phyloP scores from a whole-genome alignment of 2,329 filamentous ascomycete species.

The Truncatella angustata region DNA sequence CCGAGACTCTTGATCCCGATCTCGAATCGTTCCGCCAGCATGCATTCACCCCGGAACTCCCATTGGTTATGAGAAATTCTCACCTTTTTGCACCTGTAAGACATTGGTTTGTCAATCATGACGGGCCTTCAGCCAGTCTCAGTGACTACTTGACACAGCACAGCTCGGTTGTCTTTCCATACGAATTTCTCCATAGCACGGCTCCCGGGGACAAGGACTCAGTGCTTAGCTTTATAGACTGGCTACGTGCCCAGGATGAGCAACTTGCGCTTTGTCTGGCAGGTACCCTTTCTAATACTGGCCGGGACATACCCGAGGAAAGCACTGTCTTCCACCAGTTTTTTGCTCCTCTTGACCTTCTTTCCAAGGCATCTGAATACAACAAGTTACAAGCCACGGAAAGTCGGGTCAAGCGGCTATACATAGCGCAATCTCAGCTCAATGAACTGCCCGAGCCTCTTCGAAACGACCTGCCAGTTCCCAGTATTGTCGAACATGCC shows the following conservation, averaged over 20 bases:
- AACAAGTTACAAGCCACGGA: conserved; percentile 30
- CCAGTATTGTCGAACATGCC: conserved; percentile 57
- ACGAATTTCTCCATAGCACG: conserved; percentile 19
- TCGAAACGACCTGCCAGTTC: conserved; percentile 65
- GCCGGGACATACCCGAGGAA: neutral
- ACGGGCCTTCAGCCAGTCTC: conserved; percentile 13
- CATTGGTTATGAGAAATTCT: conserved; percentile 15
- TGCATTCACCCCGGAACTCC: conserved; percentile 19
- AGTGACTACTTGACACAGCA: conserved; percentile 19
- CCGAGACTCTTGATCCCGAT: too few relatives aligned
- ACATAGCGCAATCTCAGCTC: conserved; percentile 82
- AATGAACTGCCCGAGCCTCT: conserved; percentile 63
- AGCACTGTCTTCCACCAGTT: conserved; percentile 51
- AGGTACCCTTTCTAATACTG: neutral
- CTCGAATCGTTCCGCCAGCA: conserved; percentile 18
- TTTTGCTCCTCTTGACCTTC: conserved; percentile 60
- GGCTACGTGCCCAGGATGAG: neutral
- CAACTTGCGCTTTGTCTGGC: conserved; percentile 14
- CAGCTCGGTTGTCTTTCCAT: conserved; percentile 21
- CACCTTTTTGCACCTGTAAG: conserved; percentile 19
- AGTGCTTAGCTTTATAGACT: neutral
- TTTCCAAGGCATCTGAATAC: conserved; percentile 56
- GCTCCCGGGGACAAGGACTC: neutral
- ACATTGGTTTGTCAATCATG: conserved; percentile 25
- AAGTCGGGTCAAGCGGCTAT: conserved; percentile 50